Evolutionary conservation across 805 yeast species (phyloP).

Genomic region (Candida chilensis): DNA sequence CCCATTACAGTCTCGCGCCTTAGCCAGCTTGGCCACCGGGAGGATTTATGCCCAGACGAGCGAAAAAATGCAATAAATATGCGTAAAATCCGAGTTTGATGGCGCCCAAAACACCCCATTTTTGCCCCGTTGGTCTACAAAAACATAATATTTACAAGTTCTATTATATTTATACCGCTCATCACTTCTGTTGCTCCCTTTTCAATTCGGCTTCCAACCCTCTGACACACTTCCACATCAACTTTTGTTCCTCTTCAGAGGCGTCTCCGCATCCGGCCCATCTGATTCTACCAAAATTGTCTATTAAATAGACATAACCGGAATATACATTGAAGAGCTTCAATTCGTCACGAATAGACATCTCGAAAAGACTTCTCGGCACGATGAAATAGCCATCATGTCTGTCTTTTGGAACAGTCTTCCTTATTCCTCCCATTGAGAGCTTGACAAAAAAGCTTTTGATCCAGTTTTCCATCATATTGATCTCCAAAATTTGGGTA

Average conservation of each 20-base stretch:
- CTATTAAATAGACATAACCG: slow-evolving; percentile 79
- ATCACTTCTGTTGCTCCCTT: no score
- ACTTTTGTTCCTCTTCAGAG: slow-evolving; percentile 49
- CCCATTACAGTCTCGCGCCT: slow-evolving; percentile 14
- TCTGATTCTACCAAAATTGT: slow-evolving; percentile 62
- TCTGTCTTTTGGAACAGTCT: slow-evolving; percentile 34
- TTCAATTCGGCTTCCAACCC: slow-evolving; percentile 44
- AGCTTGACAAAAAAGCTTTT: slow-evolving; percentile 58
- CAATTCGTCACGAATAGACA: slow-evolving; percentile 47
- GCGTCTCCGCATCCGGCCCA: slow-evolving; percentile 92
- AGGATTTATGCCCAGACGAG: no score
- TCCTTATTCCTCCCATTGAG: slow-evolving; percentile 31
- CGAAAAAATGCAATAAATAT: no score
- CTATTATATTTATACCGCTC: no score
- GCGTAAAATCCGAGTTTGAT: no score
- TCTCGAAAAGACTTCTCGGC: slow-evolving; percentile 49
- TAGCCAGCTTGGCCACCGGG: slow-evolving; percentile 15
- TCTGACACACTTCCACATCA: slow-evolving; percentile 57
- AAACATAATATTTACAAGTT: no score
- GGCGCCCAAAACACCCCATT: no score
- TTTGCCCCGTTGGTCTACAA: no score
- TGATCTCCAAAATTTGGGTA: slow-evolving; percentile 68
- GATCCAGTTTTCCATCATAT: slow-evolving; percentile 63
- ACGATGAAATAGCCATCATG: slow-evolving; percentile 55
- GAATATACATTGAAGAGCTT: slow-evolving; percentile 68